Conservation (phyloP, 2,329 filamentous ascomycete genomes). For the Hypoxylon sp. region DNA sequence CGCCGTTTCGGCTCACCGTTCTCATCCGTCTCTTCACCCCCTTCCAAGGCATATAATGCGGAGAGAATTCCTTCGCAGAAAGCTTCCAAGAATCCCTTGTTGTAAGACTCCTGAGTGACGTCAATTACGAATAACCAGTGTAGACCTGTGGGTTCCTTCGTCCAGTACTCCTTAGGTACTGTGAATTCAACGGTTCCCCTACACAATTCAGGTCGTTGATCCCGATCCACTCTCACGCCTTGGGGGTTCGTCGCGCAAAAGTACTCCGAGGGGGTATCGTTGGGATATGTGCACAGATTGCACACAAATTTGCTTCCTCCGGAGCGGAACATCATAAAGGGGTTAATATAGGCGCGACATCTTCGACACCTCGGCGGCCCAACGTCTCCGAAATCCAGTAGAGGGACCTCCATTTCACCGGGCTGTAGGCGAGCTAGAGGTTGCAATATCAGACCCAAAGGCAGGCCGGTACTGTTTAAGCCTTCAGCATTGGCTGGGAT, state of each 20-base stretch:
- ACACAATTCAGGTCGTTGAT: conserved; percentile 88
- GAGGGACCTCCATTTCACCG: conserved; percentile 87
- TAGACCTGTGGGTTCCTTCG: conserved; percentile 88
- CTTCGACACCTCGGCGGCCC: conserved; percentile 92
- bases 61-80: conserved; percentile 90
- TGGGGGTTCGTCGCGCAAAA: conserved; percentile 91
- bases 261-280: conserved; percentile 92
- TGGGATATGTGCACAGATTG: conserved; percentile 97
- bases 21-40: conserved; percentile 63
- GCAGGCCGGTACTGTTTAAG: conserved; percentile 81
- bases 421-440: conserved; percentile 85
- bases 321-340: conserved; percentile 96
- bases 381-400: conserved; percentile 92
- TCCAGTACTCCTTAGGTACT: conserved; percentile 99
- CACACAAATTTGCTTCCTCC: conserved; percentile 97
- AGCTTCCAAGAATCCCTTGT: conserved; percentile 89
- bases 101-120: conserved; percentile 89
- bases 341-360: conserved; percentile 97
- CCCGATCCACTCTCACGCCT: conserved; percentile 86
- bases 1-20: conserved; percentile 65
- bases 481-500: conserved; percentile 87
- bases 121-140: conserved; percentile 93
- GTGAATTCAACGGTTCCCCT: conserved; percentile 95
- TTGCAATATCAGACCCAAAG: conserved; percentile 88
- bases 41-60: conserved; percentile 81